phyloP scores from a whole-genome alignment of 352 stramenopile genomes.

The Phytophthora palmivora region DNA sequence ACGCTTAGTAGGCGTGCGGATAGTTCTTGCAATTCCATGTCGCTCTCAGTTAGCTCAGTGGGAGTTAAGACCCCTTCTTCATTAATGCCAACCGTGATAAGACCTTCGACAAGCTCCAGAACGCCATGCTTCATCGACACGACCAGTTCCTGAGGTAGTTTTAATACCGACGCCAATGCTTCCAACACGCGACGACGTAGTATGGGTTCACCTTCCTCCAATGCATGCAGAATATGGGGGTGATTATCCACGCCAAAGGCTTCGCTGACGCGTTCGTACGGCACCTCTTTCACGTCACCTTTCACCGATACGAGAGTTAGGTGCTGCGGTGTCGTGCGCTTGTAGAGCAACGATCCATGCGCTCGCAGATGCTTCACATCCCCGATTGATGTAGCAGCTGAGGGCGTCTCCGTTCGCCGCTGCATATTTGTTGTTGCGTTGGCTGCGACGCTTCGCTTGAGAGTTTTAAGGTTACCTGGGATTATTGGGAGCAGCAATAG shows the following conservation, averaged over 20 bases:
- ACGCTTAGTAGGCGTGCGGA: constrained; percentile 62
- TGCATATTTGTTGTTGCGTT: constrained; percentile 16
- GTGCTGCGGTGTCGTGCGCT: constrained; percentile 68
- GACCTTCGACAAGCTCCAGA: constrained; percentile 59
- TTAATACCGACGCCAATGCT: constrained; percentile 59
- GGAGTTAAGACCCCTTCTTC: constrained; percentile 4
- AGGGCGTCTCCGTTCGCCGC: constrained; percentile 10
- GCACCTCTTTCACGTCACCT: constrained; percentile 54
- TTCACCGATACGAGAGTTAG: constrained; percentile 63
- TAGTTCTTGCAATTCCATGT: constrained; percentile 60
- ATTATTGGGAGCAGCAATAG: constrained; percentile 4
- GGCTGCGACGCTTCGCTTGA: constrained; percentile 30
- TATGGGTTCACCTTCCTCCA: constrained; percentile 58
- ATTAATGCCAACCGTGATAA: constrained; percentile 14
- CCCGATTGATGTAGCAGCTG: background rate
- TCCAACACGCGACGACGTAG: constrained; percentile 61
- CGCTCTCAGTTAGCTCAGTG: constrained; percentile 25
- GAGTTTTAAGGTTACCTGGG: constrained; percentile 23
- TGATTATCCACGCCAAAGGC: constrained; percentile 80
- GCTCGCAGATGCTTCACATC: constrained; percentile 62
- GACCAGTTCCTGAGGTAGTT: constrained; percentile 63
- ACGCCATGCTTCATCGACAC: constrained; percentile 68
- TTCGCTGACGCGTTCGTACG: constrained; percentile 71
- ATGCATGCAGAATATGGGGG: constrained; percentile 65
- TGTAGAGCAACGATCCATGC: constrained; percentile 66